phyloP scores from a whole-genome alignment of 129 eudicot genomes.

The Pseudognaphalium luteoalbum region DNA sequence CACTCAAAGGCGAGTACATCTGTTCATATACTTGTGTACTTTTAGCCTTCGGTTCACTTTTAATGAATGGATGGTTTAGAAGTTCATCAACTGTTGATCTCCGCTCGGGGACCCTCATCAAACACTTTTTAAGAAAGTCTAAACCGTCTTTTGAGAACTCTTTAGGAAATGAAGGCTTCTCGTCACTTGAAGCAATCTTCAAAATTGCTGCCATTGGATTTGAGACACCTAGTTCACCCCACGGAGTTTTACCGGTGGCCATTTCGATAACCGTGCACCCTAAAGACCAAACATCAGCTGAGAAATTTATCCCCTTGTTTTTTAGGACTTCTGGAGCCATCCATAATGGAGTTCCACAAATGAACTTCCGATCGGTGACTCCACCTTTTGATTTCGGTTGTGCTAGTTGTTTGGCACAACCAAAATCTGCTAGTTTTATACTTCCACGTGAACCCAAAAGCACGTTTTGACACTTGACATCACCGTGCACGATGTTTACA shows the following conservation, averaged over 20 bases:
- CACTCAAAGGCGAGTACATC: slow-evolving; percentile 55
- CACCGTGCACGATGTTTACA: slow-evolving; percentile 59
- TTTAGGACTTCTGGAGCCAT: slow-evolving; percentile 81
- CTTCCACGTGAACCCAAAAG: slow-evolving; percentile 50
- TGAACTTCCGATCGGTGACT: not conserved
- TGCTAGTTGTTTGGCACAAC: slow-evolving; percentile 46
- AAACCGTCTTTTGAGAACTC: slow-evolving; percentile 48
- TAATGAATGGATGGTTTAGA: slow-evolving; percentile 61
- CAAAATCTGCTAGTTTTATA: slow-evolving; percentile 68
- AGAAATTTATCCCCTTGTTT: slow-evolving; percentile 47
- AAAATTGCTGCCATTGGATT: slow-evolving; percentile 53
- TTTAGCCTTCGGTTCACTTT: slow-evolving; percentile 9
- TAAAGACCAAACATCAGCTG: slow-evolving; percentile 80
- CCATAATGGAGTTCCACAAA: slow-evolving; percentile 79
- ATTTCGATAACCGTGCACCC: slow-evolving; percentile 82
- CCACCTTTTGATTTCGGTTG: slow-evolving; percentile 1
- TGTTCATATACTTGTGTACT: slow-evolving; percentile 13
- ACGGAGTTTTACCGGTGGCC: slow-evolving; percentile 66
- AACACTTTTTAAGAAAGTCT: slow-evolving; percentile 64
- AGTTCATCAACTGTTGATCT: slow-evolving; percentile 50
- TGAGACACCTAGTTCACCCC: slow-evolving; percentile 40
- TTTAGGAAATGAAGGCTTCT: slow-evolving; percentile 47
- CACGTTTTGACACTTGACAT: slow-evolving; percentile 67
- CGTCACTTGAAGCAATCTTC: slow-evolving; percentile 50
- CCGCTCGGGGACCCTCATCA: slow-evolving; percentile 45